Evolutionary conservation across 179 eudicot species (phyloP), one percentile per base, ranked within the genome.

Genomic region (Heliamphora pulchella): DNA sequence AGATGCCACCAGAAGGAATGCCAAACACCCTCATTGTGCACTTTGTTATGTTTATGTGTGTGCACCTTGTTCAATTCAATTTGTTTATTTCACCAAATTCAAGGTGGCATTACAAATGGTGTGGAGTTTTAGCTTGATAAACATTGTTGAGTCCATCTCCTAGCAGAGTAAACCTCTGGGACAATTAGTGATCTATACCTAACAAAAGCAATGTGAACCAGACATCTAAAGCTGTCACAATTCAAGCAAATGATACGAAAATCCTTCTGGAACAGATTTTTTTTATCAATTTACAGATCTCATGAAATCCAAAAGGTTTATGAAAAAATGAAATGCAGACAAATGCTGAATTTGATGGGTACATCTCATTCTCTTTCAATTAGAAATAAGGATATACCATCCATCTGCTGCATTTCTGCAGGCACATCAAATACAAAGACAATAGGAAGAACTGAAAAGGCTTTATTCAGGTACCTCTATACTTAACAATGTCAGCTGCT

Each of bases 401-500:
- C 69, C 44, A 22, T 39, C 54, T 15, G 51, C 63, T 50, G 18
- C 46, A 8, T 7, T 22, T 22, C 41, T 31, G 51, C 20, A 68
- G 3, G 7, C 11, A 69, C 44, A 71, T 61, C 43, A 58, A 69
- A 59, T 47, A 47, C 2, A 31, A 69, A 2, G 54, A 61, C 18
- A 39, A 20, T 17, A 61, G 18, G 66, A 53, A 62, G 71, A 78
- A 82, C 31, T 31, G 31, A 31, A 31, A 31, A 31, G 31, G 66
- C 62, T 46, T 63, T 81, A 39, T 39, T 10, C 46, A 51, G 80
- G 44, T 83, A 92, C 94, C 94, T 96, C 98, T 83, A 96, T 81
- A 85, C 99, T 96, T 57, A 92, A 82, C 76, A 92, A 67, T 22
- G 98, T 92, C 80, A 96, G 82, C 89, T 96, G 98, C 86, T 96